phyloP scores from a whole-genome alignment of 2,329 filamentous ascomycete species.

The Beauveria sp. region DNA sequence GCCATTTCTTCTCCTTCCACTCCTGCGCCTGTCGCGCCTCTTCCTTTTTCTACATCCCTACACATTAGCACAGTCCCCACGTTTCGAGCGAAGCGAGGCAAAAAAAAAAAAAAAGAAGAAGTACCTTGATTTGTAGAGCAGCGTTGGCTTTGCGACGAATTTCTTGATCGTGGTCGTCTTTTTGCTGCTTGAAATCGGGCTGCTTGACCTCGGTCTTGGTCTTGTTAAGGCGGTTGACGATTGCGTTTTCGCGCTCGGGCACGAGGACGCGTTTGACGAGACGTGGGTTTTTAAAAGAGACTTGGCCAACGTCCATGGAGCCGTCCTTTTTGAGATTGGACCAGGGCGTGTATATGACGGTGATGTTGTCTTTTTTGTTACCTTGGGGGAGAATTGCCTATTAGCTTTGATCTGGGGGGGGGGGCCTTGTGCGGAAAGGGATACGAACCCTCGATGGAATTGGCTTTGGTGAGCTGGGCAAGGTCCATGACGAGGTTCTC shows the following conservation, averaged over 20 bases:
- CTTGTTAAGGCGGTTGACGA: constrained; percentile 98
- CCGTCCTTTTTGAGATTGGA: constrained; percentile 93
- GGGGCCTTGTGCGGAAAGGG: constrained; percentile 10
- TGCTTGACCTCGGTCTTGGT: constrained; percentile 76
- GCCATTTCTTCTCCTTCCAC: constrained; percentile 81
- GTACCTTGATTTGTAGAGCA: constrained; percentile 52
- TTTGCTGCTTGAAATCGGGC: constrained; percentile 75
- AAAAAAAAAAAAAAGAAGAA: background rate
- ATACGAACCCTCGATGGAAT: constrained; percentile 80
- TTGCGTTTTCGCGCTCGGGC: constrained; percentile 71
- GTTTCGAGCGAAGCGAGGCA: background rate
- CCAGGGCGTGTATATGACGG: constrained; percentile 96
- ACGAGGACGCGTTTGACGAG: constrained; percentile 78
- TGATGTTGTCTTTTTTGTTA: constrained; percentile 98
- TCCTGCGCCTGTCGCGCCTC: constrained; percentile 68
- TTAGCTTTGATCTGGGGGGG: no score
- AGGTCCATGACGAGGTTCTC: constrained; percentile 72
- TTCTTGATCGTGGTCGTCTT: constrained; percentile 66
- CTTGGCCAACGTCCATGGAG: constrained; percentile 90
- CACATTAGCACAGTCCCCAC: background rate
- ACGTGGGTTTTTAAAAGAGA: constrained; percentile 73
- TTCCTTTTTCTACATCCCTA: constrained; percentile 57
- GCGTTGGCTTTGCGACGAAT: constrained; percentile 65
- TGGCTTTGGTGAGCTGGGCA: constrained; percentile 96
- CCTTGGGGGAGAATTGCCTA: constrained; percentile 31